phyloP scores from a whole-genome alignment of 441 rosid species.

The Flueggea neowawraea region DNA sequence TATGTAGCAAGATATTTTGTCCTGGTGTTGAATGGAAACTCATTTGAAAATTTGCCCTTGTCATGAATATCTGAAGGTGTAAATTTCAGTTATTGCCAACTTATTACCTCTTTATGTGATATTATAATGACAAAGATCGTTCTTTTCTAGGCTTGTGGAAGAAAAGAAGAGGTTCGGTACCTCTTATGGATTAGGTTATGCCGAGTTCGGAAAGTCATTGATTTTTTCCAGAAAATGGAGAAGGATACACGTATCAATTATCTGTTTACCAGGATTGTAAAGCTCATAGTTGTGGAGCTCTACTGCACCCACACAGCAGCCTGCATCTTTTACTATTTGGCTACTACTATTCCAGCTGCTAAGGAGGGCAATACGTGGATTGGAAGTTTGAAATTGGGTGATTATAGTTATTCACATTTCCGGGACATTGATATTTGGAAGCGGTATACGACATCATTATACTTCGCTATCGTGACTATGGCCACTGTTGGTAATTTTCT shows the following conservation, averaged over 20 bases:
- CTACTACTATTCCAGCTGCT: slow-evolving; percentile 70
- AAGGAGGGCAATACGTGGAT: slow-evolving; percentile 95
- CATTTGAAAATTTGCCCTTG: no score
- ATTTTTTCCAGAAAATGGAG: slow-evolving; percentile 66
- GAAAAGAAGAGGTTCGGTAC: slow-evolving; percentile 71
- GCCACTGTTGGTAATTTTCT: slow-evolving; percentile 83
- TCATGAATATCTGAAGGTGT: slow-evolving; percentile 5
- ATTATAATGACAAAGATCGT: neutral
- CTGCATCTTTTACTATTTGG: slow-evolving; percentile 89
- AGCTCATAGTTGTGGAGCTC: slow-evolving; percentile 79
- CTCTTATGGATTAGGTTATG: slow-evolving; percentile 82
- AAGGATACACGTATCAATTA: slow-evolving; percentile 86
- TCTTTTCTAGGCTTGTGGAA: slow-evolving; percentile 53
- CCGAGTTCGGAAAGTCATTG: slow-evolving; percentile 60
- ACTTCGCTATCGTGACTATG: slow-evolving; percentile 96
- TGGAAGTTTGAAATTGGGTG: slow-evolving; percentile 93
- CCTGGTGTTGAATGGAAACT: no score
- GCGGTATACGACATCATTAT: slow-evolving; percentile 82
- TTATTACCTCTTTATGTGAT: neutral
- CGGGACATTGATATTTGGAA: slow-evolving; percentile 86
- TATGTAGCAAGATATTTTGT: no score
- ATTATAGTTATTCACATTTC: slow-evolving; percentile 65
- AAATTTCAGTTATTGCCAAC: neutral
- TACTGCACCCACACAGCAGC: slow-evolving; percentile 98
- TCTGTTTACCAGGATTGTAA: slow-evolving; percentile 80